These are phyloP conservation scores for Beauveria sp. DNA, from an alignment of 2,329 filamentous ascomycete genomes.

Conservation along the genomic window DNA sequence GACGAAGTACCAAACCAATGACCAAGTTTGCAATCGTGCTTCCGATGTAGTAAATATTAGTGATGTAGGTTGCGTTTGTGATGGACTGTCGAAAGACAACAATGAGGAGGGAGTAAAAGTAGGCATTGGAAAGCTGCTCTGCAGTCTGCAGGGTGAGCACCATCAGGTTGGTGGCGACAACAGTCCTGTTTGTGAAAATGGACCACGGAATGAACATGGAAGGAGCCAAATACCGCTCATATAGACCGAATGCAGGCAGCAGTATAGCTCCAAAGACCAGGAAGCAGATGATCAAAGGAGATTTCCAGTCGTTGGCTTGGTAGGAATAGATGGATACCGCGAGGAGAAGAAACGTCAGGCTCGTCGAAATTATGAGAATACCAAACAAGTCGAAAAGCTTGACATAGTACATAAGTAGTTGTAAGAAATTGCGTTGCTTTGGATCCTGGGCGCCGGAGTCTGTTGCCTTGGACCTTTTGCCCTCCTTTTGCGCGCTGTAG, in stretches of 20 bases:
- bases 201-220: slow-evolving; percentile 30
- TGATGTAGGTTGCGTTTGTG: slow-evolving; percentile 29
- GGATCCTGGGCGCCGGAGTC: no score
- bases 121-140: slow-evolving; percentile 30
- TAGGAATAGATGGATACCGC: slow-evolving; percentile 52
- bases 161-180: slow-evolving; percentile 30
- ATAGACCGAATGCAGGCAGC: slow-evolving; percentile 29
- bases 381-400: slow-evolving; percentile 58
- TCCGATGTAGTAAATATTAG: slow-evolving; percentile 30
- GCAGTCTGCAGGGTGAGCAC: slow-evolving; percentile 29
- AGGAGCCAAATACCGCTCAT: slow-evolving; percentile 30
- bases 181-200: slow-evolving; percentile 28
- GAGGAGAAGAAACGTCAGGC: slow-evolving; percentile 57
- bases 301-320: slow-evolving; percentile 32
- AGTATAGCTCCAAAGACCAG: slow-evolving; percentile 30
- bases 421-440: no score
- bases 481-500: slow-evolving; percentile 18
- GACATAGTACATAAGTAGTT: slow-evolving; percentile 41
- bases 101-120: slow-evolving; percentile 32
- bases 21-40: slow-evolving; percentile 26
- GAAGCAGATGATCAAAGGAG: slow-evolving; percentile 34
- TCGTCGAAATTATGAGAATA: slow-evolving; percentile 51
- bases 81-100: slow-evolving; percentile 30
- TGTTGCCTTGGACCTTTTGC: no score
- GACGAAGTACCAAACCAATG: slow-evolving; percentile 22